phyloP scores from a whole-genome alignment of 192 early-diverging fungal species.

The Gamsiella multidivaricata region DNA sequence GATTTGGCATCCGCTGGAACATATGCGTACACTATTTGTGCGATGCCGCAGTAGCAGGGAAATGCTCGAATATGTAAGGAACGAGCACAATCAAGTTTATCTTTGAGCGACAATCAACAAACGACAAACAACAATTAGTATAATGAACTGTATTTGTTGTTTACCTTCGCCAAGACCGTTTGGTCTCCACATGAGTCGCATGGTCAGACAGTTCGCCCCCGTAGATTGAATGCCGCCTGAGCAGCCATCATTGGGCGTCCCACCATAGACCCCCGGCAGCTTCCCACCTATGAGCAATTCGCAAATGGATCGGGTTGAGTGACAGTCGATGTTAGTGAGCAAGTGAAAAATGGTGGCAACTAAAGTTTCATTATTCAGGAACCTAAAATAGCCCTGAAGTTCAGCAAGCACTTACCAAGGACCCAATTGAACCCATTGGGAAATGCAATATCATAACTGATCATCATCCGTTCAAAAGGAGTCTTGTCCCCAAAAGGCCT shows the following conservation, averaged over 20 bases:
- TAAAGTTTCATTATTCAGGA: background rate
- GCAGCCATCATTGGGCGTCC: slow-evolving; percentile 53
- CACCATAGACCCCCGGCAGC: slow-evolving; percentile 61
- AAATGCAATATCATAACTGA: slow-evolving; percentile 61
- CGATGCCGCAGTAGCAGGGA: background rate
- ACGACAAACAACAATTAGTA: background rate
- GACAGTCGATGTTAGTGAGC: too few relatives aligned
- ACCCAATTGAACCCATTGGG: slow-evolving; percentile 58
- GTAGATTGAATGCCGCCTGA: slow-evolving; percentile 60
- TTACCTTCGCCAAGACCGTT: slow-evolving; percentile 51
- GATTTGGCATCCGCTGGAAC: slow-evolving; percentile 47
- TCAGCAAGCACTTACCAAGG: slow-evolving; percentile 35
- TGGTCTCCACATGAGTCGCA: slow-evolving; percentile 63
- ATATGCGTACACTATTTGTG: slow-evolving; percentile 58
- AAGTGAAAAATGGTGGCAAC: slow-evolving; percentile 1
- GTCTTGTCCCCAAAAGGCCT: slow-evolving; percentile 50
- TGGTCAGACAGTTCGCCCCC: slow-evolving; percentile 58
- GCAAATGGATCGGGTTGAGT: background rate
- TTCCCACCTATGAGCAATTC: slow-evolving; percentile 54
- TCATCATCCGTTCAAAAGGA: slow-evolving; percentile 53
- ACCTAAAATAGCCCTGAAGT: too few relatives aligned
- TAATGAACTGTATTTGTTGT: background rate
- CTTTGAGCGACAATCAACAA: background rate
- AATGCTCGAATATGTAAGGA: background rate
- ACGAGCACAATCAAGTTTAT: background rate